phyloP scores from a whole-genome alignment of 805 yeast species.

The Monosporozyma servazzii region DNA sequence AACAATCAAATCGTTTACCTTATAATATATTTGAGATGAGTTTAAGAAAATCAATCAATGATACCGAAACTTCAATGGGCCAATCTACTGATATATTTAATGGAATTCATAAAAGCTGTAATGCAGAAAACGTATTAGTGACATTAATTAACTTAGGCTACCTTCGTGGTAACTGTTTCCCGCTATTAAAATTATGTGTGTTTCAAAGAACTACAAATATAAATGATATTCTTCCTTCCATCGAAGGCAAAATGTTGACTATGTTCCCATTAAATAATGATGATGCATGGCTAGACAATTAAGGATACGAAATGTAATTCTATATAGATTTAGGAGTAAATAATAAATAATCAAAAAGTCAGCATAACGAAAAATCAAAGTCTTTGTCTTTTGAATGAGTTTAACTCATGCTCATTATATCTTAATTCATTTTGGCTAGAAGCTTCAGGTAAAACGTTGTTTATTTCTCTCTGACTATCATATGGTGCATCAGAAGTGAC shows the following conservation, averaged over 20 bases:
- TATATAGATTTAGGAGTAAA: not conserved
- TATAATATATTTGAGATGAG: constrained; percentile 17
- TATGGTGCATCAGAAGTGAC: not conserved
- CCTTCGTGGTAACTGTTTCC: constrained; percentile 29
- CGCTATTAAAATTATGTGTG: constrained; percentile 22
- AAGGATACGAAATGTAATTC: not conserved
- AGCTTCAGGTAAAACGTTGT: not conserved
- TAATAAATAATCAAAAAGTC: not conserved
- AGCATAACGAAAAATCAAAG: not conserved
- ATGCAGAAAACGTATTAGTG: constrained; percentile 24
- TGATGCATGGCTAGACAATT: constrained; percentile 24
- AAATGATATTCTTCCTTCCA: constrained; percentile 21
- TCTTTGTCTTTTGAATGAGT: not conserved
- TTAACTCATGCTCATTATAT: not conserved
- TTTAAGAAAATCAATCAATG: constrained; percentile 12
- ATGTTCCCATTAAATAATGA: constrained; percentile 24
- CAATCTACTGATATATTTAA: constrained; percentile 13
- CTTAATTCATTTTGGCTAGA: not conserved
- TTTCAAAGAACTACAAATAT: constrained; percentile 22
- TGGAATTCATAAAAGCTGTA: constrained; percentile 15
- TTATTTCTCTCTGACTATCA: not conserved
- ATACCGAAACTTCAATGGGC: not conserved
- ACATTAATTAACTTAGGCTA: constrained; percentile 25
- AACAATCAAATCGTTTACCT: constrained; percentile 20
- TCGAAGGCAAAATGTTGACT: constrained; percentile 20